Evolutionary conservation across 2,329 filamentous ascomycete species (phyloP).

Genomic region (Epichloe aotearoae): DNA sequence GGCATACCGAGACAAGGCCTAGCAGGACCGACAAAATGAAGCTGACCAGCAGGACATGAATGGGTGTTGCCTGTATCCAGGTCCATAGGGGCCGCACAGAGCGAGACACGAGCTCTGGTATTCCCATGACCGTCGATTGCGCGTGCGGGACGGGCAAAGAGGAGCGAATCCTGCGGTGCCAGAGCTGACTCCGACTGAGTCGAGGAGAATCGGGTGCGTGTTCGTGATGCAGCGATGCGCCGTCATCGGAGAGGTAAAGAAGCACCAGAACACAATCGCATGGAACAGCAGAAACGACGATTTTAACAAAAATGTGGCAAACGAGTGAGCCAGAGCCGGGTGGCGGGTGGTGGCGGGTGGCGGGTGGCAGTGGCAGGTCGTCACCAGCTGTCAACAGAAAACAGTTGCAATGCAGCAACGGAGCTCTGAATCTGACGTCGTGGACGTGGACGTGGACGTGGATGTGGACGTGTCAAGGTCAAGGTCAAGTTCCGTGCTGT

Average conservation of each 20-base stretch:
- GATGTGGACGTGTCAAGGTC: neutral
- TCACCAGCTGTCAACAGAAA: neutral
- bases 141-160: neutral
- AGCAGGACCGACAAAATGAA: conserved; percentile 20
- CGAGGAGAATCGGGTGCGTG: neutral
- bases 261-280: neutral
- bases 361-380: neutral
- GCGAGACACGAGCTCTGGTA: conserved; percentile 19
- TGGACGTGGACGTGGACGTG: neutral
- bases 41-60: conserved; percentile 24
- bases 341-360: neutral
- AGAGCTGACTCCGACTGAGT: neutral
- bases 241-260: neutral
- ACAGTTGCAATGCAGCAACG: neutral
- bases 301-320: neutral
- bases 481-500: neutral
- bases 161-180: neutral
- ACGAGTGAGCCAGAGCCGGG: neutral
- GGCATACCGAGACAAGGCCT: conserved; percentile 25
- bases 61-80: conserved; percentile 24
- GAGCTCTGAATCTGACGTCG: conserved; percentile 1
- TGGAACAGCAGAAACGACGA: neutral
- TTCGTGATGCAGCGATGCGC: neutral
- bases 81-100: conserved; percentile 22
- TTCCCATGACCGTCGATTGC: conserved; percentile 7